Conservation (phyloP, 108 stramenopile species). For the Cyclotella kingstonii region DNA sequence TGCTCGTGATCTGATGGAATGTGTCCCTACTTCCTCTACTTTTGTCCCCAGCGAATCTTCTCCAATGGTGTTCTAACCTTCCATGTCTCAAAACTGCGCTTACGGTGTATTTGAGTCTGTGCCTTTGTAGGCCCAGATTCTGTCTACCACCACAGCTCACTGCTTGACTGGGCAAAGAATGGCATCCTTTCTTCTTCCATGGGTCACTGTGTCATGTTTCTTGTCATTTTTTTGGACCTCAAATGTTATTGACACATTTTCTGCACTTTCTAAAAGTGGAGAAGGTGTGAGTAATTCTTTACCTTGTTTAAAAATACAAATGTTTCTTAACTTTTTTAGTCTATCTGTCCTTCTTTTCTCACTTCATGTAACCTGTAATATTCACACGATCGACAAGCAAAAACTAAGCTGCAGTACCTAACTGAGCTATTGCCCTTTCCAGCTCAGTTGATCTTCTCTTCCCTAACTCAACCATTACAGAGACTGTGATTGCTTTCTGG, state of each 20-base stretch:
- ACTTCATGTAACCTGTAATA: neutral
- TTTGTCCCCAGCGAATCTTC: neutral
- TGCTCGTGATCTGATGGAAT: neutral
- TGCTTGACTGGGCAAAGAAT: neutral
- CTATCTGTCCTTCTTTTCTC: constrained; percentile 4
- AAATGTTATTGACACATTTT: constrained; percentile 1
- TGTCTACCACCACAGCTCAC: neutral
- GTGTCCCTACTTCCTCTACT: neutral
- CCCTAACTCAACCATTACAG: neutral
- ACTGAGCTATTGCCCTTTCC: neutral
- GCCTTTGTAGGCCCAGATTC: neutral
- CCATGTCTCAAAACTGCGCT: constrained; percentile 1
- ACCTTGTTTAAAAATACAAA: neutral
- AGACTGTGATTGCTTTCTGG: constrained; percentile 13
- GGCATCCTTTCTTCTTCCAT: neutral
- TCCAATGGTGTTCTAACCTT: neutral
- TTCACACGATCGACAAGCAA: constrained; percentile 3
- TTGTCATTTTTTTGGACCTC: neutral
- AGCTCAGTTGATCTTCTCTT: constrained; percentile 1
- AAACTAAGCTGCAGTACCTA: constrained; percentile 3
- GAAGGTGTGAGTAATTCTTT: neutral
- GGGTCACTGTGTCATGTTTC: too few species aligned
- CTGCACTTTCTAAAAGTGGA: neutral
- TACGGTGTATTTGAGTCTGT: neutral
- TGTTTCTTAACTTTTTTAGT: neutral